Evolutionary conservation across 2,329 filamentous ascomycete species (phyloP), one percentile per base, ranked within the genome.

Genomic region (Aspergillus sp.): DNA sequence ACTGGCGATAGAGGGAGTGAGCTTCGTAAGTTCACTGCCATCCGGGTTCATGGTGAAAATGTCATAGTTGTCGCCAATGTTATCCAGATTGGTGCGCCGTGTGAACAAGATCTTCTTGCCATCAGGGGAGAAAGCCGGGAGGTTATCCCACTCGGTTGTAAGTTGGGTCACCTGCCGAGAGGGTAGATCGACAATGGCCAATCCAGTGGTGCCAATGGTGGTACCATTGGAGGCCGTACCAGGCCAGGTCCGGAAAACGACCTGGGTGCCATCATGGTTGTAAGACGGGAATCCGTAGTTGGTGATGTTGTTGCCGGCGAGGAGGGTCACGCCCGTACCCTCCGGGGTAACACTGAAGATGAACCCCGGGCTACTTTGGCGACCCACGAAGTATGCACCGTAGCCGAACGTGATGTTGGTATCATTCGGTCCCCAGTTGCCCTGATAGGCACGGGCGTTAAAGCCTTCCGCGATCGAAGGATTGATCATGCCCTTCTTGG

Each of bases 1-100:
- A 52, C 81, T 80, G 6, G 73, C 76, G 4, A 68, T 69, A 50
- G 70, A 74, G 4, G 63, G 69, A 0, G 75, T 79, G 8, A 79
- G 60, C 13, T 68, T 55, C 12, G 60, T 67, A 7, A 79, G 63
- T 21, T 76, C 75, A 0, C 70, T 74, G 2, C 79, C 78, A 60
- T 81, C 75, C 2, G 78, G 76, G 4, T 63, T 63, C 51, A 80
- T 79, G 2, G 77, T 81, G 61, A 70, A 77, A 23, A 81, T 66
- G 36, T 80, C 77, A 55, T 75, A 80, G 12, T 36, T 36, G 32
- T 36, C 32, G 32, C 32, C 32, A 5, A 36, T 36, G 45, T 73
- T 74, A 4, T 66, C 70, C 6, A 53, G 61, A 57, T 63, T 74
- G 7, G 65, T 73, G 38, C 72, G 70, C 39, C 77, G 73, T 1